Conservation (phyloP, 148 eudicot species). For the Fagopyrum esculentum region DNA sequence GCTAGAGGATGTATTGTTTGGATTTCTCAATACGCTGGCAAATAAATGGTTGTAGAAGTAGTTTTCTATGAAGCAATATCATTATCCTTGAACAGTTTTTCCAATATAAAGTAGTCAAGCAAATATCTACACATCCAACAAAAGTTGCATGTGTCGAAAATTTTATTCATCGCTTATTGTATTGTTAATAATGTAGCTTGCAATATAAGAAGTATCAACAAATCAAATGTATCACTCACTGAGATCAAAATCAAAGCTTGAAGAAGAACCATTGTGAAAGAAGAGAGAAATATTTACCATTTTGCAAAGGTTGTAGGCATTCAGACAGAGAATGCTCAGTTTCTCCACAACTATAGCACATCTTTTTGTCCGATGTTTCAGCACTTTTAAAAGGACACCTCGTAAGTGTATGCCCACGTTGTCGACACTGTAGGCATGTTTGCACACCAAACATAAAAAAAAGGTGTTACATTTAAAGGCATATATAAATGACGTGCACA, state of each 20-base stretch:
- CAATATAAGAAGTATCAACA: neutral
- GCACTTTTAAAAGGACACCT: constrained; percentile 64
- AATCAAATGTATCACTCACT: neutral
- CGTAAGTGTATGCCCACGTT: constrained; percentile 83
- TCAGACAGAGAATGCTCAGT: constrained; percentile 59
- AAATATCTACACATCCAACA: neutral
- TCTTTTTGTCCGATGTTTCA: constrained; percentile 45
- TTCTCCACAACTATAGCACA: constrained; percentile 93
- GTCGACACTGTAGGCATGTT: constrained; percentile 85
- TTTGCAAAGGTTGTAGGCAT: constrained; percentile 64
- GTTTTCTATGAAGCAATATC: no score
- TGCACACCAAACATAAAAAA: constrained; percentile 25
- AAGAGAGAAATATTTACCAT: constrained; percentile 36
- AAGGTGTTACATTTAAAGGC: no score
- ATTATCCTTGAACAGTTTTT: neutral
- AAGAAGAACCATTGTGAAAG: neutral
- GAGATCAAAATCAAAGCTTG: neutral
- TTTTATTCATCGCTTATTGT: neutral
- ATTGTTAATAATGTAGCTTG: neutral
- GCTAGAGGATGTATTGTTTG: no score
- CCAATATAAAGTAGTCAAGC: neutral
- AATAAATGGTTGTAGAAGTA: neutral
- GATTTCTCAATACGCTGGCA: neutral
- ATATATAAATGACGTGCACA: no score
- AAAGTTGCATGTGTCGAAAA: no score